Evolutionary conservation across 164 flowering plant genomes (phyloP).

Genomic region (Annona cherimola): DNA sequence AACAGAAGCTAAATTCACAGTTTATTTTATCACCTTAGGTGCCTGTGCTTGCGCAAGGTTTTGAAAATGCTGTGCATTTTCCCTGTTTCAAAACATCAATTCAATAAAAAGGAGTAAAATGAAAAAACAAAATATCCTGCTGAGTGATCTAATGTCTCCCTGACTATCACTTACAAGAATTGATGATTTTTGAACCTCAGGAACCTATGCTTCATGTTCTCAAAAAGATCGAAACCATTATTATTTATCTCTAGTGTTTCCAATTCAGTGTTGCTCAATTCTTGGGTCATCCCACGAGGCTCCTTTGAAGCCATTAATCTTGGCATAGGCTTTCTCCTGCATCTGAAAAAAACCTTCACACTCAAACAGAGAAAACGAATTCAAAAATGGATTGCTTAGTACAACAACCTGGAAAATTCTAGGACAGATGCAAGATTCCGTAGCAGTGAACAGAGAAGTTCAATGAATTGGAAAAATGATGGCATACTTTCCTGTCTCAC

Average conservation of each 20-base stretch:
- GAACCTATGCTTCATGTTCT: slow-evolving; percentile 60
- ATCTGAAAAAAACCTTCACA: slow-evolving; percentile 7
- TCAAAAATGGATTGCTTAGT: not conserved
- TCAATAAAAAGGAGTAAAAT: slow-evolving; percentile 8
- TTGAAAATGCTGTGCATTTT: slow-evolving; percentile 53
- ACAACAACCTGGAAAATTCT: not conserved
- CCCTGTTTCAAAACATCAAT: slow-evolving; percentile 37
- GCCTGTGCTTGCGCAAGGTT: slow-evolving; percentile 65
- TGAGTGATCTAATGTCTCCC: slow-evolving; percentile 1
- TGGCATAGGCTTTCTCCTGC: slow-evolving; percentile 32
- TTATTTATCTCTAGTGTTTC: slow-evolving; percentile 23
- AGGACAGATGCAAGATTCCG: not conserved
- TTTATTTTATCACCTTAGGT: slow-evolving; percentile 63
- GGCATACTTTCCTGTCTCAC: not conserved
- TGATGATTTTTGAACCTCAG: slow-evolving; percentile 62
- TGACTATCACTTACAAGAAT: slow-evolving; percentile 56
- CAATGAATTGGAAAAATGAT: not conserved
- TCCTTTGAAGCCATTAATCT: slow-evolving; percentile 42
- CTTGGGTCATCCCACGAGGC: slow-evolving; percentile 32
- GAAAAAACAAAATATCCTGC: slow-evolving; percentile 7
- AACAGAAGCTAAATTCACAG: not conserved
- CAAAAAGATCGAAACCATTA: slow-evolving; percentile 35
- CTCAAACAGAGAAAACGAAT: not conserved
- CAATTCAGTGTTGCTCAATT: slow-evolving; percentile 20
- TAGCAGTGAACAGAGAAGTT: no score